Evolutionary conservation across 1,139 yeast genomes (phyloP), one percentile per base, ranked within the genome.

Genomic region (Hyphopichia burtonii): DNA sequence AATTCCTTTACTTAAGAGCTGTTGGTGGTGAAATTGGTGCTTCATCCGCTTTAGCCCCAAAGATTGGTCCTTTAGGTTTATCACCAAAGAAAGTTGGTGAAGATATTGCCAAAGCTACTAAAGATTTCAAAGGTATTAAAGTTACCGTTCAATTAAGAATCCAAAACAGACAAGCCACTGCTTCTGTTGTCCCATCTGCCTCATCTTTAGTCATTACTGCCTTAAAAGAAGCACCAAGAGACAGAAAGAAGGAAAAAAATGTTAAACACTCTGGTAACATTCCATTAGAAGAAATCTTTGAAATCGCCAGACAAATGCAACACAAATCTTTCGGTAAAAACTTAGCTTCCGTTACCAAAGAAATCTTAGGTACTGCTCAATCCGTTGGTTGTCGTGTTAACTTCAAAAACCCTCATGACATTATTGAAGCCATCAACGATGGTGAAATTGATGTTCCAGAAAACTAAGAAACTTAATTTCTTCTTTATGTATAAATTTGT

Each of bases 11-110:
- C 90, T 82, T 93, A 78, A 89, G 99, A 87, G 98, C 99, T 77
- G 95, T 91, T 63, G 99, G 99, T 86, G 99, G 99, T 83, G 99
- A 93, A 83, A 96, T 94, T 67, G 99, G 98, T 83, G 96, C 98
- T 69, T 91, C 99, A 55, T 88, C 99, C 59, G 96, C 99, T 58
- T 87, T 94, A 69, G 99, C 99, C 65, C 99, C 99, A 74, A 93
- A 93, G 90, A 93, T 93, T 71, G 99, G 99, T 87, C 99, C 99
- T 65, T 89, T 93, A 72, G 99, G 99, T 90, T 84, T 93, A 68
- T 91, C 98, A 54, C 98, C 99, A 83, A 93, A 93, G 96, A 93
- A 93, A 87, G 97, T 94, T 70, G 99, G 99, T 89, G 99, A 93
- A 80, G 99, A 93, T 75, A 93, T 93, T 67, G 99, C 99, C 77